phyloP scores from a whole-genome alignment of 176 grass and related monocot species.

The Aegilops speltoides region DNA sequence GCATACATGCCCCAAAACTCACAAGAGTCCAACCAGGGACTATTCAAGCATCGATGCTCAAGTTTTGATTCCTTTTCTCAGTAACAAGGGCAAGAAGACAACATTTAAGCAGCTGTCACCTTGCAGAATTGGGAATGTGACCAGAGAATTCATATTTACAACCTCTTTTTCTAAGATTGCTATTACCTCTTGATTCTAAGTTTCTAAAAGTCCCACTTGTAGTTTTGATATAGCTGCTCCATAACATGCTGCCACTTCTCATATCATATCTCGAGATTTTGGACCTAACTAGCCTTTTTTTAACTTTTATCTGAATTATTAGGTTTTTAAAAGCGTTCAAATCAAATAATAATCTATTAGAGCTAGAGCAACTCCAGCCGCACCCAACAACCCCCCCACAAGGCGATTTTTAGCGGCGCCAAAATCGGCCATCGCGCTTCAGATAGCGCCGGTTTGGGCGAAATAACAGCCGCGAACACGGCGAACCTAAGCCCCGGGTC shows the following conservation, averaged over 20 bases:
- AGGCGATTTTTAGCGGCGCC: too few relatives aligned
- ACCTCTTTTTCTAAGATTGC: neutral
- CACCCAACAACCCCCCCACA: too few relatives aligned
- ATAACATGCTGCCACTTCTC: neutral
- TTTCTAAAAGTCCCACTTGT: neutral
- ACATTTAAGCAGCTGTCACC: neutral
- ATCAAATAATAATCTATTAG: neutral
- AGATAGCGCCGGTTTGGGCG: too few relatives aligned
- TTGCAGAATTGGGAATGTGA: neutral
- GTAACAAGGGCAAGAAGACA: neutral
- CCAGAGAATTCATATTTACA: neutral
- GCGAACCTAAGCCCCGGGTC: too few relatives aligned
- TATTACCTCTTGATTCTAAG: neutral
- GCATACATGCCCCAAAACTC: neutral
- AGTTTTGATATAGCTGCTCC: neutral
- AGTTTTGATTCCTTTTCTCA: neutral
- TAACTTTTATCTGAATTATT: neutral
- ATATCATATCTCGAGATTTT: neutral
- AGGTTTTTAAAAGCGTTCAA: neutral
- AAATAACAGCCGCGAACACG: too few relatives aligned
- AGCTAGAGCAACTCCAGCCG: neutral
- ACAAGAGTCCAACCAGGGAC: neutral
- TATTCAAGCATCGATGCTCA: conserved; percentile 2
- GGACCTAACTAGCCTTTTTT: neutral
- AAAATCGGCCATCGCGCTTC: too few relatives aligned